A percentile compares a stretch with the other conserved stretches of the same genome.
phyloP scores from a whole-genome alignment of 2,329 filamentous ascomycete genomes.

The Metarhizium rileyi region DNA sequence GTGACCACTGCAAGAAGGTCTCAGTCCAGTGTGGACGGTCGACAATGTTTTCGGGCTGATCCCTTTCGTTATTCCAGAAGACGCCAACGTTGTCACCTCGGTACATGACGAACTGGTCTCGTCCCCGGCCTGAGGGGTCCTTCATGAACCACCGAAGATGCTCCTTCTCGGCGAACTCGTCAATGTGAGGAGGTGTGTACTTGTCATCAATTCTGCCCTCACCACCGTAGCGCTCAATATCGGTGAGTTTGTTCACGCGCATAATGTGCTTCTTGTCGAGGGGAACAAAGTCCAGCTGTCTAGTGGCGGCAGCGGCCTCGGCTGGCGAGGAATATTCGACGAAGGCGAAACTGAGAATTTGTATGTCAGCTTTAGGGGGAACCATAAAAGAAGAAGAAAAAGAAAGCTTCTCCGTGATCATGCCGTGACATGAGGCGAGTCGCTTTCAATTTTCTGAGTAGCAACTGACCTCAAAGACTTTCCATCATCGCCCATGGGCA shows the following conservation, averaged over 20 bases:
- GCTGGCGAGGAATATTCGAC: conserved; percentile 89
- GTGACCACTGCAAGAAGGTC: conserved; percentile 96
- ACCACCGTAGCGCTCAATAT: conserved; percentile 90
- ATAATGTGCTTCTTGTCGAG: conserved; percentile 97
- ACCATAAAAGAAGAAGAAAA: neutral
- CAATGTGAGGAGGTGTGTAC: conserved; percentile 72
- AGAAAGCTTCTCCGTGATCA: too few species aligned
- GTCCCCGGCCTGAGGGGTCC: conserved; percentile 66
- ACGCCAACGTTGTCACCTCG: conserved; percentile 85
- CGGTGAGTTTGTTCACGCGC: conserved; percentile 94
- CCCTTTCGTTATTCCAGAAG: conserved; percentile 97
- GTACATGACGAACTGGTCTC: conserved; percentile 95
- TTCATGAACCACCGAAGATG: conserved; percentile 90
- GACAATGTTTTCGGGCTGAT: conserved; percentile 76
- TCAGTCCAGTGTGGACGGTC: conserved; percentile 97
- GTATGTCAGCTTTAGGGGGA: neutral
- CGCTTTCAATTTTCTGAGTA: neutral
- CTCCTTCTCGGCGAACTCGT: conserved; percentile 84
- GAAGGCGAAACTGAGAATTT: conserved; percentile 68
- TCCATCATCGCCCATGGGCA: conserved; percentile 84
- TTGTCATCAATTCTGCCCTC: conserved; percentile 91
- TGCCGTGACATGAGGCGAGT: neutral
- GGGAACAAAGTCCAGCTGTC: conserved; percentile 74
- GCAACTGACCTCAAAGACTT: conserved; percentile 69
- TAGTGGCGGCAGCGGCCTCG: conserved; percentile 82